Evolutionary conservation across 306 rosid genomes (phyloP), one percentile per base, ranked within the genome.

Genomic region (Casuarina equisetifolia): DNA sequence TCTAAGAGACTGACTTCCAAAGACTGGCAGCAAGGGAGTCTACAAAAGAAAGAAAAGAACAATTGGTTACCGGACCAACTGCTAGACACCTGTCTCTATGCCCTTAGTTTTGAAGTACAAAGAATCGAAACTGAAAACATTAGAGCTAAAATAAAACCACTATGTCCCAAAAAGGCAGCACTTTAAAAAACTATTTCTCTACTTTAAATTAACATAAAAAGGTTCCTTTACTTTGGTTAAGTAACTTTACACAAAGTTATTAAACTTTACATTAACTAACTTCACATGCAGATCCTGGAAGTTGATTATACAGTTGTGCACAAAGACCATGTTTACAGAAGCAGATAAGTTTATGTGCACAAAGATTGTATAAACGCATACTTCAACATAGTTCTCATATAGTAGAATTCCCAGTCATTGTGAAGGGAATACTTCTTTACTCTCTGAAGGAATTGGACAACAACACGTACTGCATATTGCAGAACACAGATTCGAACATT

Each of bases 401-500:
- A 15, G 42, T 16, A 64, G n/a, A 64, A 64, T 38, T 16, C 11
- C 70, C 6, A 17, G 70, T 66, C 25, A 66, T 17, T 66, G 48
- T 49, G 42, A 20, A 4, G 17, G n/a, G 48, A 38, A 36, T 20
- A 46, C 43, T 49, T 20, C 42, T 55, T n/a, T 42, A 19, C 40
- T 52, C 20, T 49, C 57, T 3, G 50, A 64, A 43, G 57, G 44
- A 77, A 25, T 17, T 36, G 55, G 76, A 32, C 32, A 43, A 64
- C 54, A 63, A 48, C 57, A 39, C 43, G 67, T 76, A 48, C 36
- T 43, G 32, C 74, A 77, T 57, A 43, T 40, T 35, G 69, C 66
- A 76, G 46, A 76, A 35, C 39, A 80, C 39, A 73, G 69, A 78
- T 36, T 80, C 9, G 64, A 68, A 3, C 53, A 75, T 43, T 44